Evolutionary conservation across 2,329 filamentous ascomycete species (phyloP).

Genomic region (Colletotrichum sp.): DNA sequence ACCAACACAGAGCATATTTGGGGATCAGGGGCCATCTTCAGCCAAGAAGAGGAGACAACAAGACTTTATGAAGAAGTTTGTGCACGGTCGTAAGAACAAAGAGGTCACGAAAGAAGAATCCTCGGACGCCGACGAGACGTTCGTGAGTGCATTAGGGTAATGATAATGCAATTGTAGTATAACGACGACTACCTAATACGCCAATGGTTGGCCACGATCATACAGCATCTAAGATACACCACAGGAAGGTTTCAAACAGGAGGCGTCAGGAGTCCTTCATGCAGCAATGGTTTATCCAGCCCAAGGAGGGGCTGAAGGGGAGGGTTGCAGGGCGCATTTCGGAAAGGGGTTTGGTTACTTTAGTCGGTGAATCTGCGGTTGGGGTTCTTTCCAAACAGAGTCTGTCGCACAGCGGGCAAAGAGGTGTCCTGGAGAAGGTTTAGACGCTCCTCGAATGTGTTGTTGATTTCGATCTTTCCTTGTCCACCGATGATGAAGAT

Average conservation of each 20-base stretch:
- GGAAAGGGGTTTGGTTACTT: constrained; percentile 21
- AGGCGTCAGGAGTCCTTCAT: constrained; percentile 13
- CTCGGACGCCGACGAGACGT: constrained; percentile 16
- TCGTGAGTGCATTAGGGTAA: constrained; percentile 12
- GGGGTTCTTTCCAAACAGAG: constrained; percentile 90
- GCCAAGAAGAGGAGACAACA: constrained; percentile 40
- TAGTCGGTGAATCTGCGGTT: constrained; percentile 97
- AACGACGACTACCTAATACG: constrained; percentile 22
- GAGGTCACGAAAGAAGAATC: not conserved
- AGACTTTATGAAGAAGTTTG: constrained; percentile 55
- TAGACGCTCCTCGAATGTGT: constrained; percentile 94
- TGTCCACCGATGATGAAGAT: constrained; percentile 78
- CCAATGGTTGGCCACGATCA: constrained; percentile 21
- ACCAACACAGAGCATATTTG: constrained; percentile 58
- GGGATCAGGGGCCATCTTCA: constrained; percentile 39
- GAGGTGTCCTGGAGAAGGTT: constrained; percentile 83
- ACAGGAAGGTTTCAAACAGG: constrained; percentile 19
- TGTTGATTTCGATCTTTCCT: constrained; percentile 98
- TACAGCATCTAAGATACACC: constrained; percentile 26
- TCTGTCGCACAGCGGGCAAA: constrained; percentile 82
- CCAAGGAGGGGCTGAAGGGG: not conserved
- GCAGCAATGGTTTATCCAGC: constrained; percentile 5
- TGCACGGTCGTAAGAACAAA: constrained; percentile 32
- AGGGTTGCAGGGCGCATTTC: not conserved
- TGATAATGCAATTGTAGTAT: constrained; percentile 17